Base-by-base conservation (phyloP, 805 yeast species). In the Saccharomycopsis malanga region DNA sequence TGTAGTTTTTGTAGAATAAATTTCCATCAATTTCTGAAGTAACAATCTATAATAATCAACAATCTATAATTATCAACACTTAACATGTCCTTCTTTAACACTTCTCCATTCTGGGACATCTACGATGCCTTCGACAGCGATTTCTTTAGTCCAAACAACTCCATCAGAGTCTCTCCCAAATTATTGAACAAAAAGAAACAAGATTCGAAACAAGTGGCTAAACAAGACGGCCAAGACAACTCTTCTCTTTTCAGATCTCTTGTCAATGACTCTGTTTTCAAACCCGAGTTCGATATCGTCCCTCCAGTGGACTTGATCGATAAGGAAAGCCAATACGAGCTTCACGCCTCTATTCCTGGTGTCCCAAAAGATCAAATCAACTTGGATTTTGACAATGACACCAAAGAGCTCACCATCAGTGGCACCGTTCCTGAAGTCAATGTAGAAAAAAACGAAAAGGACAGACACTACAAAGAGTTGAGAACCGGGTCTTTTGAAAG, bases 301-400 rank as follows among this genome's bases (percentile, higher is more conserved):
- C 68, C 69, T 25, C 66, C 69, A 9, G 54, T 66, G 34, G 68
- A 67, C 44, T 53, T 67, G 39, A 59, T 61, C 48, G 71, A 67
- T 23, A 53, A 57, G 30, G 66, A 64, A 2, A 53, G 58, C 37
- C 35, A 50, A 6, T 66, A 61, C 47, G 58, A 58, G 23, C 51
- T 68, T 27, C 58, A 58, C 15, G 60, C 64, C 6, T 60, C 70
- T 2, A 54, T 67, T 45, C 66, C 71, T 9, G 71, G 71, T 20
- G 68, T 66, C 21, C 25, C 53, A 5, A 45, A 60, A 9, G 58
- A 57, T 45, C 62, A 64, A 14, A 53, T 62, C 52, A 56, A 58
- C 3, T 59, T 65, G 45, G 68, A 66, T 50, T 68, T 58, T 54
- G 61, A 67, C 56, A 60, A 64, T 50, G 60, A 62, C 34, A 57